A percentile compares a stretch with the other conserved stretches of the same genome.
phyloP scores from a whole-genome alignment of 2,329 filamentous ascomycete genomes.

The Rhinocladiella mackenziei region DNA sequence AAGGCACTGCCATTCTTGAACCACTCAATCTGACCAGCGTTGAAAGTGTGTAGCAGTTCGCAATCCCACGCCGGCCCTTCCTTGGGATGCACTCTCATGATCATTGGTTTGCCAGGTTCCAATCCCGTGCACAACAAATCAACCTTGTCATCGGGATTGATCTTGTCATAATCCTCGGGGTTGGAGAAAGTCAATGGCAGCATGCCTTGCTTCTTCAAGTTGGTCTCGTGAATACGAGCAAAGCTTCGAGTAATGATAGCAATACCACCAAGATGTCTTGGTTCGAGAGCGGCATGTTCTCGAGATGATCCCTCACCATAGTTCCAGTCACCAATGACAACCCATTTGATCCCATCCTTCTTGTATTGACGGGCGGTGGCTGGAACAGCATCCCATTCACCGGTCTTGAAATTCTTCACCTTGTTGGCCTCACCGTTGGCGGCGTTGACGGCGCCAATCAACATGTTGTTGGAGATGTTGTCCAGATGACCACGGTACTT shows the following conservation, averaged over 20 bases:
- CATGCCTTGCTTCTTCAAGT: conserved; percentile 99
- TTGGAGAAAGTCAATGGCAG: conserved; percentile 93
- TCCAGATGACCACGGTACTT: conserved; percentile 98
- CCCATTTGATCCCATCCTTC: conserved; percentile 92
- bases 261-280: conserved; percentile 91
- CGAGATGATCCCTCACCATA: conserved; percentile 96
- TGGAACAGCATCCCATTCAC: conserved; percentile 81
- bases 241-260: conserved; percentile 95
- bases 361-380: conserved; percentile 98
- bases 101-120: conserved; percentile 87
- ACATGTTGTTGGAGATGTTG: conserved; percentile 99
- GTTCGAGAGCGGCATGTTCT: conserved; percentile 97
- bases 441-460: conserved; percentile 94
- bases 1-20: conserved; percentile 97
- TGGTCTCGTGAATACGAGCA: conserved; percentile 99
- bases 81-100: conserved; percentile 86
- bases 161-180: conserved; percentile 96
- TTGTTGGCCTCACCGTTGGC: conserved; percentile 98
- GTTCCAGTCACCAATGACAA: conserved; percentile 99
- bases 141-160: conserved; percentile 86
- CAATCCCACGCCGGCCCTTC: conserved; percentile 76
- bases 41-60: conserved; percentile 91
- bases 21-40: conserved; percentile 96
- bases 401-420: conserved; percentile 83
- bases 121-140: conserved; percentile 86